Evolutionary conservation across 2,329 filamentous ascomycete species (phyloP), one percentile per base, ranked within the genome.

Genomic region (Curvularia eragrostidis): DNA sequence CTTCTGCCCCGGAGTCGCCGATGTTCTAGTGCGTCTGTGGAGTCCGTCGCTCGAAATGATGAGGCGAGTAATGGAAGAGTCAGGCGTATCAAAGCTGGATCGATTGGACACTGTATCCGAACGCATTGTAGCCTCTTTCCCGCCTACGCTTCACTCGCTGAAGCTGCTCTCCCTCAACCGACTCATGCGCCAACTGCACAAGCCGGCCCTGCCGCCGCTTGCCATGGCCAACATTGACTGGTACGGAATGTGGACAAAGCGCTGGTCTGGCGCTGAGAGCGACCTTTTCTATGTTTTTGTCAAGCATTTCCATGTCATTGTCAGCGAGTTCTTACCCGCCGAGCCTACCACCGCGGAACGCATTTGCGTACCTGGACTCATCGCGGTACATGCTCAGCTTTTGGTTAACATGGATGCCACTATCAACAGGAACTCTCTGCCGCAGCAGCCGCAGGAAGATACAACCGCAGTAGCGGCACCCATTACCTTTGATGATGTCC

Each of bases 251-350:
- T 97, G 93, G 93, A 82, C 91, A 7, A 86, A 89, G 38, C 87
- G 92, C 59, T 97, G 93, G 93, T 89, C 87, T 60, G 93, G 93
- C 13, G 87, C 88, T 2, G 93, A 97, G 67, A 96, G 90, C 3
- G 93, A 97, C 70, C 81, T 97, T 32, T 91, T 97, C 73, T 97
- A 94, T 78, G 89, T 96, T 43, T 97, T 97, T 70, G 87, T 88
- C 78, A 97, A 96, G 77, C 89, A 95, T 73, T 96, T 90, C 68
- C 90, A 94, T 74, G 84, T 94, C 19, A 81, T 97, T 3, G 84
- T 89, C 3, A 87, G 91, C 39, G 91, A 95, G 58, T 83, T 79
- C 63, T 70, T 81, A 8, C 80, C 73, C 1, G 56, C 65, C 7
- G 81, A 82, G 30, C 78, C 83, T 7, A 81, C 83, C 47, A 80